Evolutionary conservation across 495 filamentous ascomycete genomes (phyloP), one percentile per base, ranked within the genome.

Genomic region (Parachaetomium inaequale): DNA sequence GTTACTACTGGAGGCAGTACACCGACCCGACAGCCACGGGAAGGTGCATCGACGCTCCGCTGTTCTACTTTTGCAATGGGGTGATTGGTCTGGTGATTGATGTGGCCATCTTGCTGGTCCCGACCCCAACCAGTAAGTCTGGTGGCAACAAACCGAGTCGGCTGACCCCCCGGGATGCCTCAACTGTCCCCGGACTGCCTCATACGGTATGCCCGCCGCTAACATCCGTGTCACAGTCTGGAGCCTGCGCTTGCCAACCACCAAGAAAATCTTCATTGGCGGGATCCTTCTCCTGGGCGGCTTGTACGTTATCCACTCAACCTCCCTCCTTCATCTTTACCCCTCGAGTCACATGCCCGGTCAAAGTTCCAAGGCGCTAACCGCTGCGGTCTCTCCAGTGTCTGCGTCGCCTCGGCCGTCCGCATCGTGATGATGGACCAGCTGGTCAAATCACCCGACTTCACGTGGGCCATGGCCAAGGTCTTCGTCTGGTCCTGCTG

Each of bases 401-500:
- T 77, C 17, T 75, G 75, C 51, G 67, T 75, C 42, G 75, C 75
- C 28, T 74, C 76, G 50, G 75, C 78, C 17, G 66, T 79, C 10
- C 76, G 78, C 31, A 77, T 79, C 42, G 68, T 68, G 46, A 69
- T 73, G 53, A 72, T 75, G 38, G 66, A 69, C 62, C 58, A 66
- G 52, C 73, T 74, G 55, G 73, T 71, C 52, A 61, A 68, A 7
- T 63, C 72, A 3, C 26, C 61, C 6, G 76, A 79, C 59, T 55
- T 77, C 23, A 76, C 73, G 28, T 79, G 74, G 75, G 55, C 68
- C 28, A 74, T 75, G 68, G 72, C 70, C 45, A 68, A 74, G 2
- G 70, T 76, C 10, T 79, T 79, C 62, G 70, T 79, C 38, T 76
- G 77, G 72, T 77, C 76, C 4, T 74, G 72, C 46, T 69, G 75